Base-by-base conservation (phyloP, 345 rosid genomes). In the Odontarrhena argentea region DNA sequence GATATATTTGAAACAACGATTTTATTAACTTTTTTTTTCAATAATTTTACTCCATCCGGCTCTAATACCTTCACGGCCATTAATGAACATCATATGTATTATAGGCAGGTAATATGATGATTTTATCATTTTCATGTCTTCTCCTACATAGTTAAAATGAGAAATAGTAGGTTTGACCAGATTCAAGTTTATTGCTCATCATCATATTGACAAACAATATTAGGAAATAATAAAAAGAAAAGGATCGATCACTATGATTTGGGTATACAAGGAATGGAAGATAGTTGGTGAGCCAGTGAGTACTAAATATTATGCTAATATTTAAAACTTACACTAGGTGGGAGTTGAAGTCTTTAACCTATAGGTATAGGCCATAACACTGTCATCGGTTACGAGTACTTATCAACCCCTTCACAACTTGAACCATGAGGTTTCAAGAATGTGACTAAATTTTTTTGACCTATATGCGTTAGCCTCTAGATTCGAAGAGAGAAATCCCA, bases 191-290 rank as follows among this genome's bases (percentile, higher is more conserved):
- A 18, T 18, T 18, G 22, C 22, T 18, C 22, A 18, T 18, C 22
- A 28, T 14, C 14, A 34, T 12, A 30, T 8, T 44, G 34, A 25
- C 40, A 44, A 43, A 8, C 2, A 41, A 3, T 14, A 7, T 58
- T 32, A 15, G 8, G 53, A 9, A 32, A 60, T 37, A 32, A 61
- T 41, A 14, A 14, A 24, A 41, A 28, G 36, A 10, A 24, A 41
- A 28, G 37, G 5, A 45, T 48, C 12, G 53, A 45, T 48, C 12
- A 44, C 61, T 43, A 51, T 8, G 44, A 28, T 64, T 40, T 42
- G 68, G 43, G 46, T 48, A 18, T 18, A 18, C 22, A 3, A 34
- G 67, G 55, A 26, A 64, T 63, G 69, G 58, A 63, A 63, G 69
- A 63, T 32, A 41, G 75, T 63, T 71, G 44, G 32, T 63, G 56